These are phyloP conservation scores for Mycena belliarum DNA, from an alignment of 768 basidiomycete genomes.

Conservation along the genomic window DNA sequence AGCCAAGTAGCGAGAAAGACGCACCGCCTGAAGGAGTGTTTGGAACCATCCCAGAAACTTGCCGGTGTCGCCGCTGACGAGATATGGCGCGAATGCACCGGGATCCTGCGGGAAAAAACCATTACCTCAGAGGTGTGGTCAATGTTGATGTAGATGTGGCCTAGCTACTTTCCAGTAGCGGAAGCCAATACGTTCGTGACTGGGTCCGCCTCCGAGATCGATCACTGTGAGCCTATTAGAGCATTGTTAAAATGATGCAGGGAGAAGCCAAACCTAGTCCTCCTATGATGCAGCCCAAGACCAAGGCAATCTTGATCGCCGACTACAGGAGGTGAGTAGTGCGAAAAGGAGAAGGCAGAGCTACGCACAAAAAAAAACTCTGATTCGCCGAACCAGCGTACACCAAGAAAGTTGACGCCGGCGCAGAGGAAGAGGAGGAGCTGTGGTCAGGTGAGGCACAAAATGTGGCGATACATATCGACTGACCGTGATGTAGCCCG, in stretches of 20 bases:
- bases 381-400: slow-evolving; percentile 52
- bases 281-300: slow-evolving; percentile 35
- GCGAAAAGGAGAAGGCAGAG: too few species aligned
- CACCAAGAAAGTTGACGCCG: slow-evolving; percentile 39
- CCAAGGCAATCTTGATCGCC: slow-evolving; percentile 45
- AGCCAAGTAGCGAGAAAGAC: not conserved
- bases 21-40: slow-evolving; percentile 14
- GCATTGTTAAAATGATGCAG: not conserved
- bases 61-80: slow-evolving; percentile 6
- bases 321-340: not conserved
- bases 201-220: slow-evolving; percentile 52
- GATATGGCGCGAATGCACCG: slow-evolving; percentile 13
- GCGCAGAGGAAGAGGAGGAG: slow-evolving; percentile 30
- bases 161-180: slow-evolving; percentile 46
- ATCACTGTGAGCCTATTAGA: slow-evolving; percentile 41
- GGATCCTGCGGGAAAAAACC: slow-evolving; percentile 1
- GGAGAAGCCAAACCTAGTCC: slow-evolving; percentile 20
- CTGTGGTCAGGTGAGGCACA: not conserved
- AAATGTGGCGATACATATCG: slow-evolving; percentile 12
- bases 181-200: slow-evolving; percentile 44
- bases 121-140: too few species aligned
- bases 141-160: too few species aligned
- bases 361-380: slow-evolving; percentile 56
- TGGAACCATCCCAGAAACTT: slow-evolving; percentile 20
- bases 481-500: slow-evolving; percentile 12